phyloP scores from a whole-genome alignment of 1,139 yeast species.

The Yamadazyma trypodendri region DNA sequence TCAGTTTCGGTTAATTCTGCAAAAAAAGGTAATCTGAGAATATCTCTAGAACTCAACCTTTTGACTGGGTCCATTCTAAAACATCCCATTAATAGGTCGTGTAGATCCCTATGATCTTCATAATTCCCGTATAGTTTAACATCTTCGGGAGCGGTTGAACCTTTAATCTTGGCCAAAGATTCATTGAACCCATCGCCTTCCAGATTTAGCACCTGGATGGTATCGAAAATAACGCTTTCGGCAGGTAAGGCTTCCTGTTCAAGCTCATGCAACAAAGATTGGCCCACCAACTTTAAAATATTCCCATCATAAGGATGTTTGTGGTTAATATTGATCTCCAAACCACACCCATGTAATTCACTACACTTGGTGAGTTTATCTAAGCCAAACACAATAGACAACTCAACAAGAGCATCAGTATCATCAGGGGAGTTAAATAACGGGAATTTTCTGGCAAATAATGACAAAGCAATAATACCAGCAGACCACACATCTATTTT shows the following conservation, averaged over 20 bases:
- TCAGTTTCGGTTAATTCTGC: slow-evolving; percentile 34
- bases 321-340: slow-evolving; percentile 55
- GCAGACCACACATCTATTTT: slow-evolving; percentile 92
- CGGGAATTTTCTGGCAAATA: slow-evolving; percentile 75
- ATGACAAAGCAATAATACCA: slow-evolving; percentile 78
- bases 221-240: slow-evolving; percentile 41
- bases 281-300: slow-evolving; percentile 30
- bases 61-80: slow-evolving; percentile 57
- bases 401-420: slow-evolving; percentile 83
- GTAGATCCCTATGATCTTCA: slow-evolving; percentile 43
- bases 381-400: slow-evolving; percentile 80
- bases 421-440: slow-evolving; percentile 90
- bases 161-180: slow-evolving; percentile 4
- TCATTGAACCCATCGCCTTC: slow-evolving; percentile 17
- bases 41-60: slow-evolving; percentile 56
- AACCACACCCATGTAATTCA: slow-evolving; percentile 81
- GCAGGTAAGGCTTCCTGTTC: slow-evolving; percentile 36
- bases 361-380: slow-evolving; percentile 76
- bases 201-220: slow-evolving; percentile 30
- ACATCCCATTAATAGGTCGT: slow-evolving; percentile 54
- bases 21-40: slow-evolving; percentile 57
- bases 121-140: slow-evolving; percentile 36
- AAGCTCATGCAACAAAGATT: slow-evolving; percentile 32
- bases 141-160: slow-evolving; percentile 13
- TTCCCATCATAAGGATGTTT: slow-evolving; percentile 26